Conservation (phyloP, 192 early-diverging fungal species). For the Coemansia sp. region DNA sequence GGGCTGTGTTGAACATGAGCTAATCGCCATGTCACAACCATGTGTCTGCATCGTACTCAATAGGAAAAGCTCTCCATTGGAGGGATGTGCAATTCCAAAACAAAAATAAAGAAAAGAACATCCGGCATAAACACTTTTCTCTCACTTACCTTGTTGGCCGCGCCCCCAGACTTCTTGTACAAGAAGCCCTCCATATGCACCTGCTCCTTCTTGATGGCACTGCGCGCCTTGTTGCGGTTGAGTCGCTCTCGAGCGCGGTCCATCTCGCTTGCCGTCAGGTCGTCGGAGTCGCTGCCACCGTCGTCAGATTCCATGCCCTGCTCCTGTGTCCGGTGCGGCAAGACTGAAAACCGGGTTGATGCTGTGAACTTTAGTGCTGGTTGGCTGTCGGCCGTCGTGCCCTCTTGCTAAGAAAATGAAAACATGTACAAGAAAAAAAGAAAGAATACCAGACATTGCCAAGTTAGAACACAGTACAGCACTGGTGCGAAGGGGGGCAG, state of each 20-base stretch:
- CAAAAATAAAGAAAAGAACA: neutral
- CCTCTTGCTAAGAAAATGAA: constrained; percentile 16
- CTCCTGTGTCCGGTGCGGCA: constrained; percentile 9
- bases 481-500: neutral
- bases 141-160: constrained; percentile 47
- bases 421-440: neutral
- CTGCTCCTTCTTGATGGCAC: constrained; percentile 49
- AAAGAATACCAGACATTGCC: neutral
- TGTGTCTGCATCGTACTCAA: neutral
- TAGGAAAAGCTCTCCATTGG: no score
- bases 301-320: constrained; percentile 38
- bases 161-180: constrained; percentile 47
- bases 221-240: constrained; percentile 39
- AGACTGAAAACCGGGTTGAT: constrained; percentile 41
- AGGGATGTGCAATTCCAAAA: constrained; percentile 7
- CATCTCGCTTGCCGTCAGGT: constrained; percentile 27
- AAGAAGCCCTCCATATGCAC: constrained; percentile 51
- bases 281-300: constrained; percentile 45
- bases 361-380: constrained; percentile 46
- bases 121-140: neutral
- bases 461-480: neutral
- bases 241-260: constrained; percentile 27
- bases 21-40: neutral
- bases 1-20: neutral
- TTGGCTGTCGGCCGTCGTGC: constrained; percentile 9